These are phyloP conservation scores for Fusarium sacchari DNA, from an alignment of 2,329 filamentous ascomycete species.

Conservation along the genomic window DNA sequence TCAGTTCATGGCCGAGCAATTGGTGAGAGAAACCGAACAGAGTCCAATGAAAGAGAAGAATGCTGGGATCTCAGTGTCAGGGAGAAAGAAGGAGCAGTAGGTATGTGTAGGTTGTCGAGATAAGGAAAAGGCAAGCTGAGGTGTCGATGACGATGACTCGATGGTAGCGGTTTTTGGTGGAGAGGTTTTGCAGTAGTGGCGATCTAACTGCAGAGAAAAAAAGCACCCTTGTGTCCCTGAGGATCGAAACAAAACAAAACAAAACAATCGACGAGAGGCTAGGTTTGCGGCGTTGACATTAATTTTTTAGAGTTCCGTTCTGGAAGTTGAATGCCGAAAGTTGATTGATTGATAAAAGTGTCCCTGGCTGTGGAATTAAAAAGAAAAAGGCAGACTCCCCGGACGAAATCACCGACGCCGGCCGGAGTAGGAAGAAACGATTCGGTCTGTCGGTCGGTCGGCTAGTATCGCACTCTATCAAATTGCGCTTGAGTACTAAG, in stretches of 20 bases:
- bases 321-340: constrained; percentile 4
- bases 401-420: constrained; percentile 37
- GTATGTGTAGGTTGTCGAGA: background rate
- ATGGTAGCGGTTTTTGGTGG: constrained; percentile 21
- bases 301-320: constrained; percentile 1
- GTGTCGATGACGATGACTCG: constrained; percentile 44
- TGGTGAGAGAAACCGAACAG: background rate
- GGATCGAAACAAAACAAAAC: too few species aligned
- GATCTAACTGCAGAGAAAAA: constrained; percentile 5
- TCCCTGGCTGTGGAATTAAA: constrained; percentile 2
- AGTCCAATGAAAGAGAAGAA: background rate
- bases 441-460: constrained; percentile 40
- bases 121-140: constrained; percentile 1
- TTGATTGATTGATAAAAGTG: background rate
- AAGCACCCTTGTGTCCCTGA: constrained; percentile 1
- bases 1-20: constrained; percentile 30
- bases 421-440: constrained; percentile 23
- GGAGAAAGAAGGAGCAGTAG: background rate
- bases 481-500: constrained; percentile 7
- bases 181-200: constrained; percentile 29
- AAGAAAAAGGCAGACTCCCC: constrained; percentile 9
- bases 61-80: background rate
- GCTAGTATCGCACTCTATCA: constrained; percentile 37
- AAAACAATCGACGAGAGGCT: background rate
- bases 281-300: background rate